Evolutionary conservation across 2,329 filamentous ascomycete genomes (phyloP).

Genomic region (Fusarium sp.): DNA sequence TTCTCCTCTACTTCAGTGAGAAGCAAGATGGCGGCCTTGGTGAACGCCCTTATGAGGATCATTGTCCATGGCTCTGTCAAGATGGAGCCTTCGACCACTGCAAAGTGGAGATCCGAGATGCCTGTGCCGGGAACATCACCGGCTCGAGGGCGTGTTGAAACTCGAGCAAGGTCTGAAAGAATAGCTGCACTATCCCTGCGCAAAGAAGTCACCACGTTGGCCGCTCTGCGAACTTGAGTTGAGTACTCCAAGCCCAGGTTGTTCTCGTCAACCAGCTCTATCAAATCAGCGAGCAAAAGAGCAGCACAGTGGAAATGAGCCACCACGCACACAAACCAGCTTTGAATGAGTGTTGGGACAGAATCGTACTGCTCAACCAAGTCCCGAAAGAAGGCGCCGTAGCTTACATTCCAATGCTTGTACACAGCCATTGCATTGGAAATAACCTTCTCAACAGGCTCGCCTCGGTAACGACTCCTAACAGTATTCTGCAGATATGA

Average conservation of each 20-base stretch:
- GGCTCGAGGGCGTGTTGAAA: slow-evolving; percentile 57
- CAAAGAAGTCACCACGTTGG: slow-evolving; percentile 58
- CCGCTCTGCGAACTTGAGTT: slow-evolving; percentile 48
- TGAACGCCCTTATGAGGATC: slow-evolving; percentile 68
- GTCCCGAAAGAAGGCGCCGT: slow-evolving; percentile 67
- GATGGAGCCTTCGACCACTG: slow-evolving; percentile 68
- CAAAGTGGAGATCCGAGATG: slow-evolving; percentile 64
- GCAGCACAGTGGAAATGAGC: slow-evolving; percentile 72
- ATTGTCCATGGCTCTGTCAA: slow-evolving; percentile 74
- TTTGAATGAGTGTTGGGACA: slow-evolving; percentile 68
- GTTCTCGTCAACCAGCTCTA: slow-evolving; percentile 65
- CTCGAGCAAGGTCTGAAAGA: slow-evolving; percentile 65
- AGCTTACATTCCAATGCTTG: slow-evolving; percentile 68
- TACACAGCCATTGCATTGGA: slow-evolving; percentile 65
- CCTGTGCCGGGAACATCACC: slow-evolving; percentile 47
- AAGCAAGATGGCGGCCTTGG: slow-evolving; percentile 60
- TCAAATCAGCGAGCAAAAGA: slow-evolving; percentile 68
- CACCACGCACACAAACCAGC: slow-evolving; percentile 72
- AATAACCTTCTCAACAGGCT: slow-evolving; percentile 65
- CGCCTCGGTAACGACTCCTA: slow-evolving; percentile 55
- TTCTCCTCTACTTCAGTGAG: slow-evolving; percentile 55
- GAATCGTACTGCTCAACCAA: slow-evolving; percentile 65
- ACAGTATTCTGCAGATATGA: slow-evolving; percentile 69
- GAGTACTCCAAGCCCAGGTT: slow-evolving; percentile 48
- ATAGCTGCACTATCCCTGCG: slow-evolving; percentile 61